Percentiles rank a stretch among this genome's conserved stretches.
Conservation (phyloP, 2,329 filamentous ascomycete species). For the Pyricularia sp. region DNA sequence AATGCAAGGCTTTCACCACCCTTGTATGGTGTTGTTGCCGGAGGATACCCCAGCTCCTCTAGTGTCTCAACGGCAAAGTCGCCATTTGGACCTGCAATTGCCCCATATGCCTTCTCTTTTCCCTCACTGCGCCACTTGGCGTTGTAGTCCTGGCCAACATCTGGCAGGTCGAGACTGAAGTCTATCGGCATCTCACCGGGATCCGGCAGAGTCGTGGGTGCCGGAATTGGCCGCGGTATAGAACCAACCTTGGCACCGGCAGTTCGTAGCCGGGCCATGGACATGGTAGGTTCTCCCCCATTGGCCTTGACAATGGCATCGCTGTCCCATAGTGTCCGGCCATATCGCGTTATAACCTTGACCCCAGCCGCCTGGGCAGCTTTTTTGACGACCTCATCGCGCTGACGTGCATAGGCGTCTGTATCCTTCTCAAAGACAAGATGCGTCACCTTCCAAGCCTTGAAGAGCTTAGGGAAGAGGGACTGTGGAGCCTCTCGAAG, state of each 20-base stretch:
- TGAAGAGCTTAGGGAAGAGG: slow-evolving; percentile 58
- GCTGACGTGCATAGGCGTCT: slow-evolving; percentile 54
- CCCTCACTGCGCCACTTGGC: slow-evolving; percentile 34
- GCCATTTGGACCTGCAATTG: slow-evolving; percentile 50
- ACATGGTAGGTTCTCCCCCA: slow-evolving; percentile 61
- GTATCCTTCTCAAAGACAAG: slow-evolving; percentile 70
- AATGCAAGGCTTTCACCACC: slow-evolving; percentile 60
- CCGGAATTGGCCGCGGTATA: slow-evolving; percentile 46
- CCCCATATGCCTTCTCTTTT: slow-evolving; percentile 40
- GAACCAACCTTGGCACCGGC: slow-evolving; percentile 50
- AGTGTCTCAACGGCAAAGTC: slow-evolving; percentile 62
- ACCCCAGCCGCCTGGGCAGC: slow-evolving; percentile 54
- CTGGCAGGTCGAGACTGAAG: slow-evolving; percentile 26
- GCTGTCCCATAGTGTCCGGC: slow-evolving; percentile 61
- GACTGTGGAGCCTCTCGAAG: slow-evolving; percentile 61
- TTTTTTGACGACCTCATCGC: slow-evolving; percentile 46
- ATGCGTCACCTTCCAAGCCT: slow-evolving; percentile 60
- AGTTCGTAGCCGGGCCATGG: slow-evolving; percentile 50
- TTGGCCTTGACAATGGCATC: slow-evolving; percentile 55
- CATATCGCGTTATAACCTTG: slow-evolving; percentile 48
- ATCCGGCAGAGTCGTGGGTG: slow-evolving; percentile 47
- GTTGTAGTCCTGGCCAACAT: slow-evolving; percentile 45
- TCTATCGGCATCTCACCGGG: slow-evolving; percentile 48
- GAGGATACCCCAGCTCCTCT: slow-evolving; percentile 53
- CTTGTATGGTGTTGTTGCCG: slow-evolving; percentile 51